Evolutionary conservation across 805 yeast genomes (phyloP), one percentile per base, ranked within the genome.

Genomic region (Wickerhamiella dianesei): DNA sequence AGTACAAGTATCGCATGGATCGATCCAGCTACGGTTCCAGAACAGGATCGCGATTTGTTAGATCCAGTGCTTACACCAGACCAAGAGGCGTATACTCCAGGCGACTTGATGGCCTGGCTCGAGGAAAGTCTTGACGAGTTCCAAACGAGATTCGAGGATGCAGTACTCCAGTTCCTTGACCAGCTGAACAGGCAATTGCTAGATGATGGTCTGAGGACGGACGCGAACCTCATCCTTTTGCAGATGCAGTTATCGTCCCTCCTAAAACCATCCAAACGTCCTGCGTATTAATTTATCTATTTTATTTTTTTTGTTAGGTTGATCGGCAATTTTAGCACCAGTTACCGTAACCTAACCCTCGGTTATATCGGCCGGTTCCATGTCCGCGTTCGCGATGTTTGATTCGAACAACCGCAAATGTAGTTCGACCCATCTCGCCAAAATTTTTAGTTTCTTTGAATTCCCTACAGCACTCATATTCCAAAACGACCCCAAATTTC

Each of bases 71-170:
- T 48, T 32, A 50, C 49, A 20, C 44, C 52, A 41, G 51, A 49
- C 44, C 58, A 59, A 35, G 43, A 57, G 39, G 53, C 47, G 16
- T 39, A 39, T n/a, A 21, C 51, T 14, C 53, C 57, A 1, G 59
- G 53, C 3, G 58, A 56, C 19, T 50, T 61, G 29, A 42, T 59
- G 37, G 47, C 43, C 13, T 56, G 55, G 48, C 57, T 67, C 44
- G 59, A 58, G 21, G 44, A 50, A 3, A 48, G 57, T 5, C 45
- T 68, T 35, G 49, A 47, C 13, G 60, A 62, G 46, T 62, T 62
- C 45, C 62, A 63, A 44, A 51, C 46, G 29, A 57, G 62, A 21
- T 74, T 74, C 54, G 65, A 66, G 40, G 68, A 70, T 2, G 43
- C 45, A 29, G 5, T 52, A 13, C 20, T 36, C 41, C 41, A 44